Evolutionary conservation across 176 grass and related monocot genomes (phyloP).

Genomic region (Oryza meyeriana): DNA sequence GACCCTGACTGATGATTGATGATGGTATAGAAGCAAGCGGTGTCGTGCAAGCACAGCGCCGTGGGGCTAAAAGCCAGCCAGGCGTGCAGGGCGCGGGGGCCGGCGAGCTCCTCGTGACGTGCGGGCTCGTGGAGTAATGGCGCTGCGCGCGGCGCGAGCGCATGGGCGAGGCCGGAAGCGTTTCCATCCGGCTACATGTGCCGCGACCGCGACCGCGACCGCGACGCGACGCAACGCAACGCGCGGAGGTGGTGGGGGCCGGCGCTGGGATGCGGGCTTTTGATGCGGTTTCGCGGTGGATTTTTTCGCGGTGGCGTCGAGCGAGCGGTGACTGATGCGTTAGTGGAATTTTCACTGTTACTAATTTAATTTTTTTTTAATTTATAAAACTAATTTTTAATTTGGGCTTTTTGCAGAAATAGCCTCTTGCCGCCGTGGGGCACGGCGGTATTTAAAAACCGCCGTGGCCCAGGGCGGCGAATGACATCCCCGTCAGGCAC

Average conservation of each 20-base stretch:
- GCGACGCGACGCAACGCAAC: no score
- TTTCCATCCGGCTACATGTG: not conserved
- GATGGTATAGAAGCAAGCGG: slow-evolving; percentile 3
- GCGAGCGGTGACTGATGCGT: not conserved
- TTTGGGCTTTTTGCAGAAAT: no score
- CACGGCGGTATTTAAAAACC: no score
- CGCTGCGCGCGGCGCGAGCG: not conserved
- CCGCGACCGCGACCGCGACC: not conserved
- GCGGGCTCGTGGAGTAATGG: not conserved
- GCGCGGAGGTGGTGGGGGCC: not conserved
- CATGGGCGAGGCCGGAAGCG: no score
- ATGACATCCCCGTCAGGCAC: no score
- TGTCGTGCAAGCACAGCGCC: not conserved
- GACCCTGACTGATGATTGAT: slow-evolving; percentile 25
- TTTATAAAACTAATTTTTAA: no score
- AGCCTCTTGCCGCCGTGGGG: no score
- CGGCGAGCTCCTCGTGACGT: slow-evolving; percentile 16
- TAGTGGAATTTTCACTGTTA: no score
- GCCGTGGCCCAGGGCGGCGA: no score
- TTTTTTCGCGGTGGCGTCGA: not conserved
- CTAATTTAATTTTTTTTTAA: no score
- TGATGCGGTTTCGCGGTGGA: not conserved
- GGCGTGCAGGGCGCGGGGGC: not conserved
- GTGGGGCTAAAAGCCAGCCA: not conserved
- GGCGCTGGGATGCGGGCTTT: not conserved